Conservation (phyloP, 2,329 filamentous ascomycete genomes). For the Aschersonia sp. region DNA sequence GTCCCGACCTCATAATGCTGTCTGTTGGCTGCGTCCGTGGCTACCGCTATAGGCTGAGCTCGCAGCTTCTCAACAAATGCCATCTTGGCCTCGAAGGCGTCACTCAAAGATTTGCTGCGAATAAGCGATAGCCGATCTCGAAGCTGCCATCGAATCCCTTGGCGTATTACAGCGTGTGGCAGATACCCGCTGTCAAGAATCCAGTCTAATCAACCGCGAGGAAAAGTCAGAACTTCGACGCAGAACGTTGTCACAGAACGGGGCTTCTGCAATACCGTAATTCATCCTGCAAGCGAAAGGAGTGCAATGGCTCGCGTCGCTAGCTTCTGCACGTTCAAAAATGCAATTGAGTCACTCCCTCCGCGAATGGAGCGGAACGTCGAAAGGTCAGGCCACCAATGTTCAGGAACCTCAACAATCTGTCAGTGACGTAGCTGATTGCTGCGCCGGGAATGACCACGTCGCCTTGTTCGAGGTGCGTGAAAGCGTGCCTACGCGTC, state of each 20-base stretch:
- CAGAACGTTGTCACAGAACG: not conserved
- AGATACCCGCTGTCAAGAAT: conserved; percentile 52
- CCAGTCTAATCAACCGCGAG: conserved; percentile 23
- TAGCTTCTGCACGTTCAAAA: no score
- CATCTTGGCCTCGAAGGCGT: conserved; percentile 45
- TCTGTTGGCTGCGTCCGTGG: conserved; percentile 48
- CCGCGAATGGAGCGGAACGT: no score
- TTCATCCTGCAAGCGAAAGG: not conserved
- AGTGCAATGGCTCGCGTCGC: not conserved
- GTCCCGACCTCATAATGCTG: conserved; percentile 64
- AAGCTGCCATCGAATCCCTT: conserved; percentile 53
- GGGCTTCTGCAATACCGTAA: conserved; percentile 1
- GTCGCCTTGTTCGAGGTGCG: no score
- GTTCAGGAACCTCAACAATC: no score
- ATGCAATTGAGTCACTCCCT: no score
- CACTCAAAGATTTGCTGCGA: conserved; percentile 33
- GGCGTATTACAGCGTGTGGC: conserved; percentile 44
- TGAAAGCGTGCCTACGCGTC: no score
- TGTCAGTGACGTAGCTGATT: no score
- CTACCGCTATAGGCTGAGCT: conserved; percentile 49
- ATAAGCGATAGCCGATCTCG: conserved; percentile 43
- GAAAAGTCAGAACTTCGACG: not conserved
- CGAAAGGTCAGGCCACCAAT: no score
- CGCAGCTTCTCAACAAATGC: conserved; percentile 45
- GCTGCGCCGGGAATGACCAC: no score